A percentile compares a stretch with the other conserved stretches of the same genome.
Evolutionary conservation across 306 rosid species (phyloP).

Genomic region (Cyamopsis tetragonoloba): DNA sequence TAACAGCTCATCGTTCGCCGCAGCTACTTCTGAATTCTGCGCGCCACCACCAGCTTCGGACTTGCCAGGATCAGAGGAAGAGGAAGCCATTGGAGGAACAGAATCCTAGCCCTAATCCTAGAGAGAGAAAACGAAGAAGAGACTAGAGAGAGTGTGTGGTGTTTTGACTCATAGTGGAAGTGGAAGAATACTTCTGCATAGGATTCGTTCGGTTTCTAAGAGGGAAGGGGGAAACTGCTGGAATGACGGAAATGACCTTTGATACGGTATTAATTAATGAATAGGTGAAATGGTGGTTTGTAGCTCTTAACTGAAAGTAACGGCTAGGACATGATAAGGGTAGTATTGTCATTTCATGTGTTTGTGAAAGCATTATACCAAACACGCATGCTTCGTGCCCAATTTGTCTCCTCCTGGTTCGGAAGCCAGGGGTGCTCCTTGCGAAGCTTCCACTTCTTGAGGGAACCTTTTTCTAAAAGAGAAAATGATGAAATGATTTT

Average conservation of each 20-base stretch:
- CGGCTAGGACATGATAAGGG: not conserved
- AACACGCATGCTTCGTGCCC: not conserved
- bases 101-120: constrained; percentile 6
- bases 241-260: constrained; percentile 27
- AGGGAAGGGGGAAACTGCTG: not conserved
- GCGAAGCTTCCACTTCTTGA: not conserved
- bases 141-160: constrained; percentile 4
- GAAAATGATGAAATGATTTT: too few relatives aligned
- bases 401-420: constrained; percentile 29
- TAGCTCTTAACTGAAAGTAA: constrained; percentile 15
- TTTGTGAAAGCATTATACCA: not conserved
- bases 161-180: constrained; percentile 14
- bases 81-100: constrained; percentile 50
- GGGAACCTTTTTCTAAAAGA: not conserved
- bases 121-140: not conserved
- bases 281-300: not conserved
- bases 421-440: constrained; percentile 13
- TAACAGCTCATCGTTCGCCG: constrained; percentile 48
- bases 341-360: not conserved
- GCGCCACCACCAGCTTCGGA: constrained; percentile 39
- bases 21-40: constrained; percentile 48
- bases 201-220: not conserved
- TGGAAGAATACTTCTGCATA: constrained; percentile 13
- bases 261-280: not conserved
- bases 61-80: constrained; percentile 63